A percentile compares a stretch with the other conserved stretches of the same genome.
phyloP scores from a whole-genome alignment of 139 green algal species.

The Coelastrella sp. region DNA sequence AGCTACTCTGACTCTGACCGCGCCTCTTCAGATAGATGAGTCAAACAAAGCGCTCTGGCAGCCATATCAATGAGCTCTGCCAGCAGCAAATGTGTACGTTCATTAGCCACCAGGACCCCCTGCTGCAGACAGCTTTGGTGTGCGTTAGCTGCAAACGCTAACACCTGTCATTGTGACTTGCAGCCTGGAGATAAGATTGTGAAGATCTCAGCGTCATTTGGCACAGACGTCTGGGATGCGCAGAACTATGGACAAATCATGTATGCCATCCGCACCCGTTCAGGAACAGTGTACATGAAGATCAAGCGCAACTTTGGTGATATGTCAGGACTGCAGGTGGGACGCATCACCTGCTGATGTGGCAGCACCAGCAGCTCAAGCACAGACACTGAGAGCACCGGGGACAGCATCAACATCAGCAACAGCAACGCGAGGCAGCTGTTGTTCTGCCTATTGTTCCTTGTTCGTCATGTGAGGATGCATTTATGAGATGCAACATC shows the following conservation, averaged over 20 bases:
- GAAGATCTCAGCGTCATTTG: slow-evolving; percentile 93
- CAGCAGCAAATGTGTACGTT: too few species aligned
- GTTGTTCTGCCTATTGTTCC: too few species aligned
- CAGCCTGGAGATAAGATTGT: slow-evolving; percentile 94
- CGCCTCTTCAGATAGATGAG: too few species aligned
- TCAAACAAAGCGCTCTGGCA: too few species aligned
- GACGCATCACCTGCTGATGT: background rate
- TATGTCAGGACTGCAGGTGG: slow-evolving; percentile 79
- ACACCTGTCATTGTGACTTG: background rate
- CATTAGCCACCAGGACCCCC: too few species aligned
- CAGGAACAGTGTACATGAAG: slow-evolving; percentile 93
- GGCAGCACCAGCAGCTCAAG: background rate
- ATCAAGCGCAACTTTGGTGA: slow-evolving; percentile 91
- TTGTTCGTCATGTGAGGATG: too few species aligned
- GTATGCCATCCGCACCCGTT: slow-evolving; percentile 98
- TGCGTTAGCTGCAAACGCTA: too few species aligned
- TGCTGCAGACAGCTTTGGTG: too few species aligned
- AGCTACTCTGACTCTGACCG: background rate
- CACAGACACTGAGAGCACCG: background rate
- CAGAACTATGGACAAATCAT: slow-evolving; percentile 97
- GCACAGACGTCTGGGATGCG: slow-evolving; percentile 94
- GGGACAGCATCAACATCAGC: too few species aligned
- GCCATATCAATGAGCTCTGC: too few species aligned
- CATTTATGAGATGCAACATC: too few species aligned
- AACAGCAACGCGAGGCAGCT: too few species aligned